Base-by-base conservation (phyloP, 2,329 filamentous ascomycete species). In the Botrytis sinoallii region DNA sequence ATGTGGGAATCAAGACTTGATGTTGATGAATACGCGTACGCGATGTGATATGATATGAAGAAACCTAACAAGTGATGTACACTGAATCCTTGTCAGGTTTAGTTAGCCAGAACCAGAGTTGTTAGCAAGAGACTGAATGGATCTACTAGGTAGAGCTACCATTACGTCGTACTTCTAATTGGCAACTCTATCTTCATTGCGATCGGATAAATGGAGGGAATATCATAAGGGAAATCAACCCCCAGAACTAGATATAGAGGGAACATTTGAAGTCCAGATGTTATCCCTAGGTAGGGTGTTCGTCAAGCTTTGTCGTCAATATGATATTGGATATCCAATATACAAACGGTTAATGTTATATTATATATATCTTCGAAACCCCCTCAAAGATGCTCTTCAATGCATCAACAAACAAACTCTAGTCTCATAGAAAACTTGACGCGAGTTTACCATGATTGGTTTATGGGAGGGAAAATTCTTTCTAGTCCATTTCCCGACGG, bases 361-460 rank as follows among this genome's bases (percentile, higher is more conserved):
- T 55, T 16, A n/a, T 7, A n/a, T n/a, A 3, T 3, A 55, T 55
- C 25, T n/a, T 16, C n/a, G 48, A 55, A n/a, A n/a, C 12, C 12
- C 25, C 48, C 4, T n/a, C 2, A 14, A n/a, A 55, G 25, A 55
- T 55, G 25, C 25, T 16, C 25, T 16, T 16, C 48, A 14, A 52
- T n/a, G 48, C 12, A 5, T 52, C 48, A 14, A n/a, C 25, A 52
- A 52, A 55, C 48, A 52, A 52, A 55, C 25, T n/a, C 4, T 1
- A 55, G 25, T 55, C 48, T 16, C 7, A 55, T 0, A n/a, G 48
- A 55, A 55, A 55, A 7, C 25, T 10, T 55, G 48, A 55, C 16
- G 25, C 3, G 14, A n/a, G 4, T n/a, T 7, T n/a, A n/a, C 12
- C 1, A n/a, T n/a, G 1, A n/a, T 12, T 52, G n/a, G 10, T 5